These are phyloP conservation scores for Fusarium sp. DNA, from an alignment of 2,329 filamentous ascomycete genomes.

Conservation along the genomic window DNA sequence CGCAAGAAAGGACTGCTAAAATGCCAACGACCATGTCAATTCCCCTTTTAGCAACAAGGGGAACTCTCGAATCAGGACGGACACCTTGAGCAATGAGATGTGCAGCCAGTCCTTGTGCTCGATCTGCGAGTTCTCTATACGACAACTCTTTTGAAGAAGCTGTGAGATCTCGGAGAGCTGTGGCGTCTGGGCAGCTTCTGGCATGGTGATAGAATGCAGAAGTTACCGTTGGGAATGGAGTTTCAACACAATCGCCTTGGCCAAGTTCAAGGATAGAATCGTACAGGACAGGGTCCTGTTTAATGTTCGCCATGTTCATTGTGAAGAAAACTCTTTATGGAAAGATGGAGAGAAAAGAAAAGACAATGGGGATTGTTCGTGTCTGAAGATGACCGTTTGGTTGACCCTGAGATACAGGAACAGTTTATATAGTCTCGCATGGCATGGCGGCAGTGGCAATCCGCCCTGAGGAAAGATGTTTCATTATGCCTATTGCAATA, in stretches of 20 bases:
- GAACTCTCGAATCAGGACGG: constrained; percentile 60
- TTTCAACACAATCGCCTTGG: constrained; percentile 38
- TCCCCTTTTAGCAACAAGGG: constrained; percentile 67
- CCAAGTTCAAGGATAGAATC: constrained; percentile 25
- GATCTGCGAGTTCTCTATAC: constrained; percentile 59
- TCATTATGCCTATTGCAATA: constrained; percentile 24
- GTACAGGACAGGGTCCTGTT: constrained; percentile 10
- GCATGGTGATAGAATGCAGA: constrained; percentile 56
- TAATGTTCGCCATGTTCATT: constrained; percentile 14
- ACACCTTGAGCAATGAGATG: constrained; percentile 56
- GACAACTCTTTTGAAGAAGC: constrained; percentile 53
- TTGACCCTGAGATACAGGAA: constrained; percentile 40
- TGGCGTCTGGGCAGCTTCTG: constrained; percentile 51
- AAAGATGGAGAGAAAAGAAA: constrained; percentile 10
- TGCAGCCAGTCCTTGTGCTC: constrained; percentile 58
- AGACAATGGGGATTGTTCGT: constrained; percentile 36
- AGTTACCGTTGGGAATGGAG: constrained; percentile 56
- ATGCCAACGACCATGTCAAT: constrained; percentile 70
- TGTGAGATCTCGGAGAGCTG: constrained; percentile 56
- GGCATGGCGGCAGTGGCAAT: constrained; percentile 29
- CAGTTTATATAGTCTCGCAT: constrained; percentile 39
- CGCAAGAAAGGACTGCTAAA: constrained; percentile 66
- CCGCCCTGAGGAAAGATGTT: constrained; percentile 30
- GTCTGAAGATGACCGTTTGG: constrained; percentile 25
- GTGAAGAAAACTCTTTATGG: constrained; percentile 1